Percentiles rank a stretch among this genome's conserved stretches.
Conservation (phyloP, 257 asterid genomes). For the Rubia yunnanensis region DNA sequence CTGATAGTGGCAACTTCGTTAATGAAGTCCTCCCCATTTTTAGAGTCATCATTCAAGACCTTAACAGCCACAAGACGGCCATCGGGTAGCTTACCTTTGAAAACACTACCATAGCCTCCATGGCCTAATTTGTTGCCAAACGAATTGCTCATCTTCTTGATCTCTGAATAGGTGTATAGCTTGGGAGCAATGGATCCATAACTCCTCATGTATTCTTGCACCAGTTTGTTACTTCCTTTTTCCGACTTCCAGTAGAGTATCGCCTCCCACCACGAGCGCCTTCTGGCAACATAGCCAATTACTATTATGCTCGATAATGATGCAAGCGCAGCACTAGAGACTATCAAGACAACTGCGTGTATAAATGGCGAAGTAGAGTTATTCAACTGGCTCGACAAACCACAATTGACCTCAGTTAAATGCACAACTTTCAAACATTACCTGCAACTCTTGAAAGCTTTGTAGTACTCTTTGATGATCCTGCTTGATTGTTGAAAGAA, state of each 20-base stretch:
- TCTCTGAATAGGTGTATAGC: slow-evolving; percentile 30
- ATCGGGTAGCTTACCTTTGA: slow-evolving; percentile 40
- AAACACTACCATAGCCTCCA: slow-evolving; percentile 52
- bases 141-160: slow-evolving; percentile 41
- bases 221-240: slow-evolving; percentile 5
- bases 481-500: not conserved
- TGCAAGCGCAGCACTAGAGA: not conserved
- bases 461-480: not conserved
- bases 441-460: slow-evolving; percentile 1
- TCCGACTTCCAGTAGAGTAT: slow-evolving; percentile 7
- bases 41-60: slow-evolving; percentile 25
- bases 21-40: slow-evolving; percentile 42
- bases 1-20: slow-evolving; percentile 62
- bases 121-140: slow-evolving; percentile 39
- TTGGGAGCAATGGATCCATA: slow-evolving; percentile 43
- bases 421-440: not conserved
- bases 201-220: slow-evolving; percentile 31
- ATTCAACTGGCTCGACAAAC: not conserved
- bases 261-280: not conserved
- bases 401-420: not conserved
- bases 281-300: slow-evolving; percentile 16
- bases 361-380: not conserved
- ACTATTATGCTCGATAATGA: not conserved
- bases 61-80: slow-evolving; percentile 52
- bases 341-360: not conserved